Base-by-base conservation (phyloP, 208 protist genomes). In the Vickermania ingenoplastis region DNA sequence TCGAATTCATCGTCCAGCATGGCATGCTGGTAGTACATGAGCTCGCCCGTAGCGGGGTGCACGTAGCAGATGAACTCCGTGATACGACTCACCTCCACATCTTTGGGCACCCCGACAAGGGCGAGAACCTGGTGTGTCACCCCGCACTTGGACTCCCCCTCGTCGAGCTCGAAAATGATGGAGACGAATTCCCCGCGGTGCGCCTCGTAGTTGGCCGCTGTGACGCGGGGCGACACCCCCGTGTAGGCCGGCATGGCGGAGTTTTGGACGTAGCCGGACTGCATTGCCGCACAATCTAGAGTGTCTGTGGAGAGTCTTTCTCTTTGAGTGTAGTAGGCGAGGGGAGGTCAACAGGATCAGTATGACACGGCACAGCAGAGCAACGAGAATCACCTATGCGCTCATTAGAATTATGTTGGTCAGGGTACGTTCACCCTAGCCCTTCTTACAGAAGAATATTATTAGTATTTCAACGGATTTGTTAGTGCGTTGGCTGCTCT, bases 61-160 rank as follows among this genome's bases (percentile, higher is more conserved):
- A 93, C 82, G 72, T 95, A 93, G 80, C 84, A 90, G 41, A 93
- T 82, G 66, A 95, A 92, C 73, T 95, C 89, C 67, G 81, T 89
- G 49, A 95, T 77, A n/a, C 81, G 81, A 36, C 82, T 88, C 56
- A 95, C 83, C 61, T 95, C 86, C 2, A 76, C 71, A 25, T 59
- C 74, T 28, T 73, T 71, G 1, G 83, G 83, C 1, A 95, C 75
- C 13, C 76, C 73, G 24, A 81, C 69, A 3, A 95, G 72, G 57
- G 71, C 71, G 21, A 95, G 70, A 0, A 67, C 45, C 58, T 88
- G 63, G 11, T 75, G 75, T 0, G 84, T 93, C 2, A 69, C 82
- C 22, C 83, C 78, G 51, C 86, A 92, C 30, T 62, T 62, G 48
- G 87, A 83, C 66, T 89, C 79, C n/a, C 81, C 71, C n/a, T 79